Base-by-base conservation (phyloP, 2,329 filamentous ascomycete species). In the Capronia coronata region DNA sequence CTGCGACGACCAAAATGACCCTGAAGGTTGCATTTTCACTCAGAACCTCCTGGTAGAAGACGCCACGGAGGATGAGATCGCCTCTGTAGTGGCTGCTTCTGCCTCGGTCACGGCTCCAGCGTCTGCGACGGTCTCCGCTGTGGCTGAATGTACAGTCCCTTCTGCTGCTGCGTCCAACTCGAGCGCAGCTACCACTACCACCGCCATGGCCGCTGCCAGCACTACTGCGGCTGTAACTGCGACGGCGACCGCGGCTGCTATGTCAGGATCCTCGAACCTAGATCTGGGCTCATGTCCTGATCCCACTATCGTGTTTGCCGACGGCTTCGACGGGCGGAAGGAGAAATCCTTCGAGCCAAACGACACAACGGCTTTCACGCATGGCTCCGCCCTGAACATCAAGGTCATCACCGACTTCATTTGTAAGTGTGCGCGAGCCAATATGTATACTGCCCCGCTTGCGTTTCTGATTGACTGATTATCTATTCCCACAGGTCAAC, bases 21-120 rank as follows among this genome's bases (percentile, higher is more conserved):
- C 67, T 1, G 65, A 66, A 2, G 77, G 77, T 6, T 80, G 77
- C 60, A 80, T 80, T 61, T 78, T 77, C 60, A 69, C 70, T 5
- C 63, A 74, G 52, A 68, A 70, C 13, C 69, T 79, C 4, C 68
- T 79, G 9, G 75, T 80, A 5, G 66, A 77, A 25, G 77, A 80
- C 52, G 74, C 75, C 18, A 74, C 70, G 1, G 67, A 69, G 10
- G 75, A 67, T 2, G 77, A 80, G 64, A 74, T 80, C 52, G 58
- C 64, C 9, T 68, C 72, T 7, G 76, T 75, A 3, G 73, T 74
- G 29, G 67, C 68, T 21, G 70, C 62, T 54, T 60, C 56, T 42
- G 59, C 52, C n/a, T 55, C 54, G 4, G 52, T 50, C 16, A 49
- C 58, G 10, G 52, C 54, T n/a, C 54, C 46, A 23, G 43, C 51